Base-by-base conservation (phyloP, 352 stramenopile species). In the Hyaloperonospora brassicae region DNA sequence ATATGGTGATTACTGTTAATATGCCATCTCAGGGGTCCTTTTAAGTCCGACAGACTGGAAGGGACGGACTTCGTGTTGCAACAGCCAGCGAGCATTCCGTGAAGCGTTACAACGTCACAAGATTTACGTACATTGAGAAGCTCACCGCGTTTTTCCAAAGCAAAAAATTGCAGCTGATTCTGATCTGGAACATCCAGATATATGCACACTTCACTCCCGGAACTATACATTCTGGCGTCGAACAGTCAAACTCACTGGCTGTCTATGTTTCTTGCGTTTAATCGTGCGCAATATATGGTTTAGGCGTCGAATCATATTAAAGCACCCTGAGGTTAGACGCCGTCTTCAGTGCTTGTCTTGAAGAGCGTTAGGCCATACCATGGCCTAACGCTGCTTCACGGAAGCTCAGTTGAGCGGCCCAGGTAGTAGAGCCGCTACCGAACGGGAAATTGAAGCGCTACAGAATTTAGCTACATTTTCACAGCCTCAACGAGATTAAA, bases 201-300 rank as follows among this genome's bases (percentile, higher is more conserved):
- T 13, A 1, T 45, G 41, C n/a, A 57, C 27, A 2, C 50, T 41
- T 0, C 21, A 57, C 30, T 50, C 50, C 1, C 1, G 27, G 8
- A 38, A 25, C 3, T 57, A 24, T 14, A 50, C 40, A 17, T n/a
- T 45, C 7, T 57, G 50, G 50, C 27, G 23, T 17, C 9, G 42
- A 0, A 50, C 14, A 2, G 5, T 57, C 0, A 43, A 45, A 10
- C 17, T 40, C 1, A 22, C 39, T 2, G 46, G 40, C 10, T 55
- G 54, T 35, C 52, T 43, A 0, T 13, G 30, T 17, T 50, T 51
- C 12, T 14, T 52, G 5, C n/a, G n/a, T 8, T n/a, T 39, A 8
- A 46, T 44, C 12, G 34, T 12, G 7, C 7, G 34, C 7, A 7
- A 12, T 39, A 39, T 39, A 12, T 12, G 34, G 7, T 39, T 39